A percentile compares a stretch with the other conserved stretches of the same genome.
phyloP scores from a whole-genome alignment of 164 flowering plant species.

The Berberis vulgaris region DNA sequence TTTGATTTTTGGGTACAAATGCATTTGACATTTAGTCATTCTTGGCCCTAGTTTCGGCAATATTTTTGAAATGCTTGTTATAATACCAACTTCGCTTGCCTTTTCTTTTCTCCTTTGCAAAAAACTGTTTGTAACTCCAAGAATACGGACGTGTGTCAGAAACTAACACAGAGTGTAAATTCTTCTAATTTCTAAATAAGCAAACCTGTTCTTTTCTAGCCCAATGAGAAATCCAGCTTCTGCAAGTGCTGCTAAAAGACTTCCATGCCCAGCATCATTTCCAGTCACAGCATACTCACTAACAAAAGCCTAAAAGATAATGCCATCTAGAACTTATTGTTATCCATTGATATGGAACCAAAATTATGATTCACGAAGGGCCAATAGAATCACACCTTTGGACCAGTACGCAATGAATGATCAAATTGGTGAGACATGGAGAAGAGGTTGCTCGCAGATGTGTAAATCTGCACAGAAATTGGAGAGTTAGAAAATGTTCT shows the following conservation, averaged over 20 bases:
- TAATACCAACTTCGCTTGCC: too few species aligned
- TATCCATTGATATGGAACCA: background rate
- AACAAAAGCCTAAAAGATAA: slow-evolving; percentile 63
- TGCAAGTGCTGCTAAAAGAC: slow-evolving; percentile 70
- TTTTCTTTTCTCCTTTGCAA: too few species aligned
- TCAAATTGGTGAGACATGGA: slow-evolving; percentile 48
- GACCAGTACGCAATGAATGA: slow-evolving; percentile 53
- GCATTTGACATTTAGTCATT: too few species aligned
- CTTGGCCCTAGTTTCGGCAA: too few species aligned
- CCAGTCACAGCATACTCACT: slow-evolving; percentile 97
- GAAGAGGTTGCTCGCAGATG: slow-evolving; percentile 50
- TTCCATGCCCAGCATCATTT: slow-evolving; percentile 77
- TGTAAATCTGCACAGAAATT: slow-evolving; percentile 42
- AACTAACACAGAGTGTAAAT: background rate
- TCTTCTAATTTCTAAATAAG: background rate
- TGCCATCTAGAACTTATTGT: background rate
- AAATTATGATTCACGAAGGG: background rate
- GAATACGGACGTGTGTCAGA: background rate
- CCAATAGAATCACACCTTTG: slow-evolving; percentile 47
- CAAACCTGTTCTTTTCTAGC: slow-evolving; percentile 77
- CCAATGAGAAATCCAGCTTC: slow-evolving; percentile 94
- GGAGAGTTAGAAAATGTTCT: slow-evolving; percentile 7
- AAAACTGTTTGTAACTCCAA: background rate
- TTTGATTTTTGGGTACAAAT: too few species aligned
- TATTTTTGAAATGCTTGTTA: too few species aligned